Evolutionary conservation across 441 rosid genomes (phyloP), one percentile per base, ranked within the genome.

Genomic region (Flueggea neowawraea): DNA sequence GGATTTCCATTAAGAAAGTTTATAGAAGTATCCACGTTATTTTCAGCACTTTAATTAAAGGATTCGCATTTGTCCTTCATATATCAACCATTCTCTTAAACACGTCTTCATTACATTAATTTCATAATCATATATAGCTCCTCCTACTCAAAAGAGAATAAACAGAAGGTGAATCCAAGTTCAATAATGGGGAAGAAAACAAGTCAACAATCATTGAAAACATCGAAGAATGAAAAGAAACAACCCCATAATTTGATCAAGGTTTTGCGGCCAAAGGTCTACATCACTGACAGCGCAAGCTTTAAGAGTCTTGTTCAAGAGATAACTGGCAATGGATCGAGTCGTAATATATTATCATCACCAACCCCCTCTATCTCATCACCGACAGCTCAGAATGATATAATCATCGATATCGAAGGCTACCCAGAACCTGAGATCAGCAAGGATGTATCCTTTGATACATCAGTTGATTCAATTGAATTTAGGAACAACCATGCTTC

Each of bases 221-320:
- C 22, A 66, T 49, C 69, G 10, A 79, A 67, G 50, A 71, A 56
- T 10, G 65, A 64, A 17, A 68, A 58, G 54, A 78, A 58, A 60
- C 68, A 55, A 14, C 60, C 68, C 49, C 57, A 54, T 61, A 70
- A 57, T 47, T 63, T 60, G 69, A 65, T 73, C 31, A 63, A 61
- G 43, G 73, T 68, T 13, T 60, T 74, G 66, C 53, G 69, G 31
- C 86, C 83, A 6, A 68, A 74, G 44, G 83, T 78, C 10, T 76
- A 76, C 69, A 82, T 76, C 41, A 74, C 78, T 4, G 80, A 82
- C 33, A 51, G 1, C 54, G 60, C 69, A 33, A 56, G 65, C 70
- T 82, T 82, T 76, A 76, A 70, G 76, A 60, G 55, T 9, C 80
- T 82, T 17, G 83, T 82, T 66, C 86, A 82, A 57, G 68, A 74